A percentile compares a stretch with the other conserved stretches of the same genome.
Conservation (phyloP, 2,329 filamentous ascomycete genomes). For the Ophiostoma australiae region DNA sequence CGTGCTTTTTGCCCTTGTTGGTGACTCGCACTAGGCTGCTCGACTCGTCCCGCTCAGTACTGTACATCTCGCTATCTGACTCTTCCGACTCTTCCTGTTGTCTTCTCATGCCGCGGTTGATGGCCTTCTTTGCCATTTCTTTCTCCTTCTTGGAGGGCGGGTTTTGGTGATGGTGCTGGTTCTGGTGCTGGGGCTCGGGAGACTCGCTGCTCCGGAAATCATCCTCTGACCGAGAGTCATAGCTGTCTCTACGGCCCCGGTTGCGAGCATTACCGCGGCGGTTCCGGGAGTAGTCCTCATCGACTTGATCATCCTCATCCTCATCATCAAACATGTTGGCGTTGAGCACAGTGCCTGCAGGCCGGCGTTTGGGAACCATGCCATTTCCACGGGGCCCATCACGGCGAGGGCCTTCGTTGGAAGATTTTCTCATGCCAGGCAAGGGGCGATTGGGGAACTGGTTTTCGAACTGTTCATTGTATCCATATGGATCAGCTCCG, state of each 20-base stretch:
- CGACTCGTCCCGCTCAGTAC: constrained; percentile 2
- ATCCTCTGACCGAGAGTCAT: background rate
- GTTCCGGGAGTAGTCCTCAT: background rate
- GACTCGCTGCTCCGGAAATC: background rate
- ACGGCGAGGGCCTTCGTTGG: background rate
- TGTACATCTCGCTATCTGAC: background rate
- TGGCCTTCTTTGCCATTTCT: constrained; percentile 5
- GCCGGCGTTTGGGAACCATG: constrained; percentile 5
- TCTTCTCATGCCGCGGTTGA: background rate
- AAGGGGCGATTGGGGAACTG: background rate
- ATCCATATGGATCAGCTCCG: constrained; percentile 1
- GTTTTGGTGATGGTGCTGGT: too few relatives aligned
- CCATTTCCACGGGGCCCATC: background rate
- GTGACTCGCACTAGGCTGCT: constrained; percentile 3
- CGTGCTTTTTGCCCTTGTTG: constrained; percentile 3
- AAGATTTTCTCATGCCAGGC: background rate
- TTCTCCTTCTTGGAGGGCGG: background rate
- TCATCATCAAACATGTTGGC: constrained; percentile 10
- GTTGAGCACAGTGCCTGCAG: constrained; percentile 14
- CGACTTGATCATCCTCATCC: background rate
- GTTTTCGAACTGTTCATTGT: constrained; percentile 9
- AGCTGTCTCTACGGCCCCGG: background rate
- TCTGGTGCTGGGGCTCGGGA: background rate
- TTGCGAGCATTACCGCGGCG: background rate
- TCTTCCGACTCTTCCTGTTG: background rate